phyloP scores from a whole-genome alignment of 2,329 filamentous ascomycete genomes.

The Alternaria ventricosa region DNA sequence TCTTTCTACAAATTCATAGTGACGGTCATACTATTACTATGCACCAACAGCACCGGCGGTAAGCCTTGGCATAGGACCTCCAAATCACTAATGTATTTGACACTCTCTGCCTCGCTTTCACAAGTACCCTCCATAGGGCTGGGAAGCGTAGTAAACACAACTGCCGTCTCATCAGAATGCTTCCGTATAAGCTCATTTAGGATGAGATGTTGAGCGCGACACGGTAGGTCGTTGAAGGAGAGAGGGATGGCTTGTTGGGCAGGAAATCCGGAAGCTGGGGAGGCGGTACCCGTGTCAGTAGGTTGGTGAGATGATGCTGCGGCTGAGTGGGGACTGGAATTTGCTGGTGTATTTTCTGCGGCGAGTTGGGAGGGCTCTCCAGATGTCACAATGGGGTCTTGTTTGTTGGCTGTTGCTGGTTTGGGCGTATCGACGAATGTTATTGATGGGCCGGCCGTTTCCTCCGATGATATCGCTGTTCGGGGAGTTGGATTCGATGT shows the following conservation, averaged over 20 bases:
- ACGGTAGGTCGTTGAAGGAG: conserved; percentile 86
- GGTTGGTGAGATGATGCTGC: conserved; percentile 1
- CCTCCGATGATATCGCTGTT: conserved; percentile 68
- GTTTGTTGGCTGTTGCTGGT: conserved; percentile 19
- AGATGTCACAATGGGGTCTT: conserved; percentile 29
- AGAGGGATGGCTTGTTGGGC: conserved; percentile 70
- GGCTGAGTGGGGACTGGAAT: neutral
- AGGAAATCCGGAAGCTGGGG: conserved; percentile 54
- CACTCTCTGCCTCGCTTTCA: conserved; percentile 70
- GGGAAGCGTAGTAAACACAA: conserved; percentile 83
- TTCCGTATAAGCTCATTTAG: conserved; percentile 79
- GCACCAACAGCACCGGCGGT: conserved; percentile 77
- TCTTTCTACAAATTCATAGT: conserved; percentile 69
- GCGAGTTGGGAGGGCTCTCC: neutral
- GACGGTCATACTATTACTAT: conserved; percentile 90
- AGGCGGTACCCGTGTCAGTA: neutral
- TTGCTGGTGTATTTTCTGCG: neutral
- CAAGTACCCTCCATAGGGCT: conserved; percentile 80
- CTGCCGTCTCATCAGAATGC: conserved; percentile 63
- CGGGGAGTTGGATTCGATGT: conserved; percentile 76
- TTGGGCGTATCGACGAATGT: conserved; percentile 69
- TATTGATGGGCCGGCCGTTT: conserved; percentile 71
- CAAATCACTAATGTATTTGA: conserved; percentile 77
- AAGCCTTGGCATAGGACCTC: conserved; percentile 79
- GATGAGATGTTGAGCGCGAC: conserved; percentile 83